Conservation (phyloP, 2,329 filamentous ascomycete species). For the Dichotomopilus funicola region DNA sequence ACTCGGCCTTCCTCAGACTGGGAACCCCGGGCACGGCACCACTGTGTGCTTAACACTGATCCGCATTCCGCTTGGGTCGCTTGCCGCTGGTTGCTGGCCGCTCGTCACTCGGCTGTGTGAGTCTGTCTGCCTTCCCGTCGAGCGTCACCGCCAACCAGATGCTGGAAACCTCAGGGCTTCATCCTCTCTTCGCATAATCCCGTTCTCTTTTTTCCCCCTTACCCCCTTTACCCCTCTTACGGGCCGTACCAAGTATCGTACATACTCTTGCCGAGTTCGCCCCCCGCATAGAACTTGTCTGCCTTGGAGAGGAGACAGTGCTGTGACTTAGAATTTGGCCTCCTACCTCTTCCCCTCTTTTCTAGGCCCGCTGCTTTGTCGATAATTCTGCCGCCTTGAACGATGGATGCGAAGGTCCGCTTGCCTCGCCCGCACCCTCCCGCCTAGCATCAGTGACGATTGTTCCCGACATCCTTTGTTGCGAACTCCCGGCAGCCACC, state of each 20-base stretch:
- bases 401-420: conserved; percentile 24
- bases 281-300: conserved; percentile 9
- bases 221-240: too few species aligned
- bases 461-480: background rate
- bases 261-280: too few species aligned
- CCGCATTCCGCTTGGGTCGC: too few species aligned
- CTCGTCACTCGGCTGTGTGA: background rate
- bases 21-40: conserved; percentile 9
- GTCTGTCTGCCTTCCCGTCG: conserved; percentile 19
- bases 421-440: conserved; percentile 14
- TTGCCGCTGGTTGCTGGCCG: too few species aligned
- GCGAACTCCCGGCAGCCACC: background rate
- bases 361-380: conserved; percentile 1
- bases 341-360: background rate
- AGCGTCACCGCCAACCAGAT: conserved; percentile 22
- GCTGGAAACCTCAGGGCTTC: background rate
- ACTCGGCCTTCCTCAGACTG: conserved; percentile 2
- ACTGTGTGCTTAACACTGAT: background rate
- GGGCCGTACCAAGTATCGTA: too few species aligned
- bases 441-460: conserved; percentile 6
- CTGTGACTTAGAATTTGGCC: background rate
- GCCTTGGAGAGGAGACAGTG: conserved; percentile 13
- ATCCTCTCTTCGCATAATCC: background rate
- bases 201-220: too few species aligned
- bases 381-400: conserved; percentile 10